Evolutionary conservation across 2,329 filamentous ascomycete genomes (phyloP), one percentile per base, ranked within the genome.

Genomic region (Chrysoporthe puriensis): DNA sequence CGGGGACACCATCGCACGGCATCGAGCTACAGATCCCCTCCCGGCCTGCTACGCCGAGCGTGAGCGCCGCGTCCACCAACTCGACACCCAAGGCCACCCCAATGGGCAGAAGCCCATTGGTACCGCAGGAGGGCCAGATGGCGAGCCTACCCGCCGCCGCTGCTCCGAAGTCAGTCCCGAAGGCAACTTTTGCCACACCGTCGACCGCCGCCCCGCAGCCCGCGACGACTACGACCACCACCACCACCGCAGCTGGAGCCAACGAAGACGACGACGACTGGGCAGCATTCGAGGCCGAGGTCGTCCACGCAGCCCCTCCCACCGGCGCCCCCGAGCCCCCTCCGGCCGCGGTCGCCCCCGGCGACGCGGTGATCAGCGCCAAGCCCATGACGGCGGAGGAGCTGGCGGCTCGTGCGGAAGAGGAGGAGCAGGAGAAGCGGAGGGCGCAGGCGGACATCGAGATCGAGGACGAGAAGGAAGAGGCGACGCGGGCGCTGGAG

Each of bases 261-360:
- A 44, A 83, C 9, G 88, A 94, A 75, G 92, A 97, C 74, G 88
- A 97, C 74, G 88, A 90, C 64, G 92, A 96, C 78, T 96, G 92
- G 91, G 91, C 92, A 1, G 92, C 92, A 9, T 96, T 97, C 75
- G 91, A 97, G 76, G 91, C 91, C 2, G 92, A 97, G 13, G 72
- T 79, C 4, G 69, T 78, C 64, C 89, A 97, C 66, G 90, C 88
- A 44, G 9, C 57, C 21, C 79, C 81, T 42, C 75, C 81, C 34
- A 72, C 76, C 40, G 26, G 26, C 26, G 74, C 74, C 2, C 73
- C 79, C 16, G 69, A 70, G 42, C 54, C 69, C 18, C 72, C 68
- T 42, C 63, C 43, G 16, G 48, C 70, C n/a, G 63, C 68, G 64
- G n/a, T 64, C 6, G 61, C 73, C 70, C 73, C 76, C 32, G 75